Percentiles rank a stretch among this genome's conserved stretches.
These are phyloP conservation scores for Lachnellula hyalina DNA, from an alignment of 2,329 filamentous ascomycete genomes.

Conservation along the genomic window DNA sequence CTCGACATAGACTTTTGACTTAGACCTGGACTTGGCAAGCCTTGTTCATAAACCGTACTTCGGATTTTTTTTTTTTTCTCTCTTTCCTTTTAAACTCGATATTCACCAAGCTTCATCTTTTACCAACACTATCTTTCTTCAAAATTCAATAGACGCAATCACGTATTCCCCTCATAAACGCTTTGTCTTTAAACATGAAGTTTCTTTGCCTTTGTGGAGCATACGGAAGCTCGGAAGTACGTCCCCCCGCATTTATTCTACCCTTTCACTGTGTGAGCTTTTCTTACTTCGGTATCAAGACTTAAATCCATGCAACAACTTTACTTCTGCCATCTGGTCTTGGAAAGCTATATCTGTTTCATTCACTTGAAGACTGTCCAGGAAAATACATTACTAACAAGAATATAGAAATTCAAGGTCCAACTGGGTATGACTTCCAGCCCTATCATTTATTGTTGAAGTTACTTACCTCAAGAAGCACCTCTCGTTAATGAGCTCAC, in stretches of 20 bases:
- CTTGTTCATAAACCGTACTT: too few species aligned
- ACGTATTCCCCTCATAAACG: too few species aligned
- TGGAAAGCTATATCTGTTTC: neutral
- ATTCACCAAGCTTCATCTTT: too few species aligned
- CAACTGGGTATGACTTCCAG: conserved; percentile 39
- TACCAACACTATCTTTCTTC: too few species aligned
- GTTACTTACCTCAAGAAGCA: conserved; percentile 30
- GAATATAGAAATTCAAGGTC: conserved; percentile 48
- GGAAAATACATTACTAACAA: conserved; percentile 6
- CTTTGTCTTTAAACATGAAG: conserved; percentile 39
- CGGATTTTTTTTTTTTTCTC: neutral
- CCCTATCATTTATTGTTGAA: neutral
- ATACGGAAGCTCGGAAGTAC: conserved; percentile 50
- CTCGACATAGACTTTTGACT: neutral
- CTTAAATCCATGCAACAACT: neutral
- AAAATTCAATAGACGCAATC: too few species aligned
- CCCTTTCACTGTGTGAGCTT: neutral
- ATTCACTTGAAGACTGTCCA: neutral
- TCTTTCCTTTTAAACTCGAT: neutral
- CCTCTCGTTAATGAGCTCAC: conserved; percentile 45
- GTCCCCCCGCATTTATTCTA: conserved; percentile 16
- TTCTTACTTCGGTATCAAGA: conserved; percentile 1
- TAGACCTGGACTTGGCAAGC: too few species aligned
- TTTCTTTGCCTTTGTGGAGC: conserved; percentile 54
- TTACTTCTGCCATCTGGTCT: neutral